Conservation (phyloP, 2,329 filamentous ascomycete genomes). For the Bipolaris oryzae region DNA sequence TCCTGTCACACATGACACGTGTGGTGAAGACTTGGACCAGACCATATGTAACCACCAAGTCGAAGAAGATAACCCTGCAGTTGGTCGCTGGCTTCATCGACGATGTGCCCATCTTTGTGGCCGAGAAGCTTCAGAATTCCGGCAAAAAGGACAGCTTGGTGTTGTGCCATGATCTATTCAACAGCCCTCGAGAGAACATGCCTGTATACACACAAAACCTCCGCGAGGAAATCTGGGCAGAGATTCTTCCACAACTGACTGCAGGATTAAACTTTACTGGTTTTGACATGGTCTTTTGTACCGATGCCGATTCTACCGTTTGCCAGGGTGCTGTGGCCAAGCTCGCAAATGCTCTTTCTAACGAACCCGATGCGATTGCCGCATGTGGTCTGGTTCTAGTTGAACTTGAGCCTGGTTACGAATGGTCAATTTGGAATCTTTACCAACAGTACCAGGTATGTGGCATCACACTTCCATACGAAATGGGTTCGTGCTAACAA, state of each 20-base stretch:
- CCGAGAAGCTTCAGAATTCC: neutral
- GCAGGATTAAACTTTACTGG: slow-evolving; percentile 1
- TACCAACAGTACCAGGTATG: slow-evolving; percentile 2
- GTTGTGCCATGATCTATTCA: slow-evolving; percentile 2
- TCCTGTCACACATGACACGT: neutral
- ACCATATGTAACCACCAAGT: slow-evolving; percentile 1
- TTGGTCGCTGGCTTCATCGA: neutral
- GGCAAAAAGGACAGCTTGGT: slow-evolving; percentile 3
- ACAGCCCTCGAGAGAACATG: slow-evolving; percentile 3
- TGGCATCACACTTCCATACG: neutral
- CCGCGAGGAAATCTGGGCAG: neutral
- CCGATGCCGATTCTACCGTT: slow-evolving; percentile 3
- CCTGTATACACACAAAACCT: neutral
- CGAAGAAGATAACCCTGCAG: slow-evolving; percentile 1
- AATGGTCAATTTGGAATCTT: slow-evolving; percentile 2
- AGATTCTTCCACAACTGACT: neutral
- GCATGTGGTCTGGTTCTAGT: slow-evolving; percentile 1
- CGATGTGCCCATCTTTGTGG: neutral
- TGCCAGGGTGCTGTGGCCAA: slow-evolving; percentile 2
- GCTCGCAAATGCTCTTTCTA: neutral
- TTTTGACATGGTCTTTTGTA: slow-evolving; percentile 2
- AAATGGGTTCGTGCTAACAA: neutral
- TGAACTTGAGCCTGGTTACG: slow-evolving; percentile 3
- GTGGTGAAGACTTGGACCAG: slow-evolving; percentile 2
- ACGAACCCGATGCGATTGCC: slow-evolving; percentile 1